These are phyloP conservation scores for Pichia nanzhaoensis DNA, from an alignment of 805 yeast species.

Conservation along the genomic window DNA sequence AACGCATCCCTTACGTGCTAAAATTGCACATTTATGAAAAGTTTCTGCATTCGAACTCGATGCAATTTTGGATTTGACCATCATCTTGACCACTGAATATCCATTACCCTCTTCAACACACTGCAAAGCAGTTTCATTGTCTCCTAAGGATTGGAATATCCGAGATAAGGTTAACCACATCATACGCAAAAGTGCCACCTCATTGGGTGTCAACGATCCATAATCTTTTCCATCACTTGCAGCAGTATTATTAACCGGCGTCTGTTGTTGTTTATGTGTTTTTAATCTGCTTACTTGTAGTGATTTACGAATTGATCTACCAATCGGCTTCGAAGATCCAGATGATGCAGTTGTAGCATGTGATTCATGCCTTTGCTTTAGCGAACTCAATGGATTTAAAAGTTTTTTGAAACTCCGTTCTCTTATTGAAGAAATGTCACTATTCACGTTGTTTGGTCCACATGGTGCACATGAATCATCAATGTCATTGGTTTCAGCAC, in stretches of 20 bases:
- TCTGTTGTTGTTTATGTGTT: neutral
- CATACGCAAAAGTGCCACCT: slow-evolving; percentile 42
- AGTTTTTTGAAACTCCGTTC: too few species aligned
- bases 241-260: neutral
- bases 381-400: neutral
- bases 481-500: neutral
- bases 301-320: slow-evolving; percentile 5
- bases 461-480: slow-evolving; percentile 12
- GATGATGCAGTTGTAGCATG: neutral
- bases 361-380: neutral
- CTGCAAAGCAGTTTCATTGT: slow-evolving; percentile 55
- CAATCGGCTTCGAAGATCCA: neutral
- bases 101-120: slow-evolving; percentile 68
- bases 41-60: neutral
- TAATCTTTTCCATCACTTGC: neutral
- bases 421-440: neutral
- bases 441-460: slow-evolving; percentile 1
- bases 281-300: slow-evolving; percentile 6
- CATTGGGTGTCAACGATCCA: slow-evolving; percentile 15
- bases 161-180: slow-evolving; percentile 73
- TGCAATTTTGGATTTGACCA: neutral
- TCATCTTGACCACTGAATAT: neutral
- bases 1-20: slow-evolving; percentile 10
- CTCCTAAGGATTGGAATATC: slow-evolving; percentile 51
- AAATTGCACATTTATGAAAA: neutral